These are phyloP conservation scores for Apiospora pterosperma DNA, from an alignment of 2,329 filamentous ascomycete genomes.

Conservation along the genomic window DNA sequence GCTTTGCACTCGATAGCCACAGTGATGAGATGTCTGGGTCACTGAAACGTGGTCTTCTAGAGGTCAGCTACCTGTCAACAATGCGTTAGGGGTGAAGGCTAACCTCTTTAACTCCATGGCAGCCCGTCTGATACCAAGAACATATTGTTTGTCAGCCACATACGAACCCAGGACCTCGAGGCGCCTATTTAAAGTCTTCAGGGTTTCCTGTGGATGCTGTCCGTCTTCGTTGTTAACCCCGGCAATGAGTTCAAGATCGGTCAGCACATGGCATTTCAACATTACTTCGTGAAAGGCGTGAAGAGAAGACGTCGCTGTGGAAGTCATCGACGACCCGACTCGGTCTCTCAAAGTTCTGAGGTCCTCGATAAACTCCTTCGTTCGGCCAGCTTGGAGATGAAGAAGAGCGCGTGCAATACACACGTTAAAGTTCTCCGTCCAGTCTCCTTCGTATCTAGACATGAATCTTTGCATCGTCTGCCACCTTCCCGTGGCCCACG, in stretches of 20 bases:
- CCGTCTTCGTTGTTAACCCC: constrained; percentile 39
- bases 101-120: constrained; percentile 77
- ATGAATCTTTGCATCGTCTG: constrained; percentile 68
- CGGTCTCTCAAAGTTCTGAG: constrained; percentile 65
- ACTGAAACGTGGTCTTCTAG: constrained; percentile 53
- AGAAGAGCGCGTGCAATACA: constrained; percentile 68
- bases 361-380: constrained; percentile 48
- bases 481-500: constrained; percentile 88
- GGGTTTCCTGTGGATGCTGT: constrained; percentile 34
- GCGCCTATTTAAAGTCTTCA: constrained; percentile 66
- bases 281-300: constrained; percentile 82
- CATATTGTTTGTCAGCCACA: constrained; percentile 87
- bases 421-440: constrained; percentile 72
- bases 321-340: constrained; percentile 71
- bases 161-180: constrained; percentile 88
- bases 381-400: constrained; percentile 52
- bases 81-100: constrained; percentile 20
- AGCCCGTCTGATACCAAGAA: constrained; percentile 81
- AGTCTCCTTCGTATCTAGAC: constrained; percentile 46
- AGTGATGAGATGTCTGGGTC: constrained; percentile 74
- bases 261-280: constrained; percentile 80
- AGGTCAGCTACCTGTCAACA: constrained; percentile 17
- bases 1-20: constrained; percentile 81
- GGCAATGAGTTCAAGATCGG: constrained; percentile 79
- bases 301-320: constrained; percentile 74